Base-by-base conservation (phyloP, 139 green algal genomes). In the Chlamydomonas urium region DNA sequence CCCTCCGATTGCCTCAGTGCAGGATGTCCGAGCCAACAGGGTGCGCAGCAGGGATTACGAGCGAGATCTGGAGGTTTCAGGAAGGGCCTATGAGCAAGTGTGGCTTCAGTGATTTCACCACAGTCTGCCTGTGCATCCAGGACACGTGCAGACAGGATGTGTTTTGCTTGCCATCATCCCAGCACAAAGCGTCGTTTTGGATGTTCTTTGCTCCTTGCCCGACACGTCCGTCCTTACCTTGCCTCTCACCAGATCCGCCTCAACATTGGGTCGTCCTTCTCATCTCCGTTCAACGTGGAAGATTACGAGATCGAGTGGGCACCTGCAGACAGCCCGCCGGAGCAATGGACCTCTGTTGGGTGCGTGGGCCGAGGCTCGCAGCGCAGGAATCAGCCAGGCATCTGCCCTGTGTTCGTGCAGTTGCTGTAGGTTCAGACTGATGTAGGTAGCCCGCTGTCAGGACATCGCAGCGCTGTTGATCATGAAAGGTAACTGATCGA, bases 261-360 rank as follows among this genome's bases (percentile, higher is more conserved):
- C 10, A 45, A 67, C 23, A 67, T 67, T 26, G 32, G 4, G 21
- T 67, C 60, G 10, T 47, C 32, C 5, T 67, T 32, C 32, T 67
- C 60, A 21, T 67, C 60, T 26, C 60, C 33, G 32, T 67, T 67
- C 60, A 67, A 67, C 29, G 60, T 67, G 31, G 60, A 67, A 26
- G 60, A 45, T 37, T 67, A n/a, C 42, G 60, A 67, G 60, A 6
- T 67, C 10, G 60, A 67, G 29, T 67, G 60, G 60, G 33, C 32
- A 21, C 32, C 53, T 5, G 10, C 53, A 34, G 23, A 29, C 53
- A 14, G 19, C 10, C 23, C 19, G 24, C 10, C 24, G 53, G 42
- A 14, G 42, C 10, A 50, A 50, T 50, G 42, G 42, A 50, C 10
- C 42, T 50, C 42, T 14, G 42, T 50, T 14, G 42, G 42, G 42